Evolutionary conservation across 176 grass and related monocot genomes (phyloP).

Genomic region (Avena atlantica): DNA sequence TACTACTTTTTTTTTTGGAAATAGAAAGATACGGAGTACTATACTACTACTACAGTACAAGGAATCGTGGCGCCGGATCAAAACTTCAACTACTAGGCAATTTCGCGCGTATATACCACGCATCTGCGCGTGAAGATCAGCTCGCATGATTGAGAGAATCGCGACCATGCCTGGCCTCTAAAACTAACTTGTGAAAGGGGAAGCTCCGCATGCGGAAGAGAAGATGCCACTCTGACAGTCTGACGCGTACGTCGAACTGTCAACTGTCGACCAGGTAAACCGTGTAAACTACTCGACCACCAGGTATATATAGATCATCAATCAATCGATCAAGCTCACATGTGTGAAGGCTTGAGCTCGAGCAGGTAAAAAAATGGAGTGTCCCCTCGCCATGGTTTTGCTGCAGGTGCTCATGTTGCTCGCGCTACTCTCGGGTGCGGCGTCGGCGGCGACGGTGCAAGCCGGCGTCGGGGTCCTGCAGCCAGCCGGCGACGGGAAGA

Average conservation of each 20-base stretch:
- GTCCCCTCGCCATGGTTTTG: neutral
- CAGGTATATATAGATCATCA: no score
- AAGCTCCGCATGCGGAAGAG: neutral
- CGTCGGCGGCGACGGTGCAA: neutral
- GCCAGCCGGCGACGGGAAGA: neutral
- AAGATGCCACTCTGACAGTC: no score
- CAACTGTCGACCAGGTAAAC: neutral
- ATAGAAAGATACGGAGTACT: no score
- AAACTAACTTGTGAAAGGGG: neutral
- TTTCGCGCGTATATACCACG: no score
- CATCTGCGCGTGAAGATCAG: no score
- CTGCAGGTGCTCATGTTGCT: neutral
- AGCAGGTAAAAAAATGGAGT: neutral
- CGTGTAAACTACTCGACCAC: no score
- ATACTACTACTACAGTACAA: no score
- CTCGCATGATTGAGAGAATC: no score
- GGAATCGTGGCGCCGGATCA: no score
- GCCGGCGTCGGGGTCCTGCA: constrained; percentile 1
- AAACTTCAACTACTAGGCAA: no score
- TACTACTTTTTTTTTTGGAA: no score
- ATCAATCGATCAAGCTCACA: neutral
- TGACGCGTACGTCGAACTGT: neutral
- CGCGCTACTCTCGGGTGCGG: neutral
- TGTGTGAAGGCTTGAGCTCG: neutral
- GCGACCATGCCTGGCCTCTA: neutral